Percentiles rank a stretch among this genome's conserved stretches.
phyloP scores from a whole-genome alignment of 768 basidiomycete species.

The Inosperma sp. region DNA sequence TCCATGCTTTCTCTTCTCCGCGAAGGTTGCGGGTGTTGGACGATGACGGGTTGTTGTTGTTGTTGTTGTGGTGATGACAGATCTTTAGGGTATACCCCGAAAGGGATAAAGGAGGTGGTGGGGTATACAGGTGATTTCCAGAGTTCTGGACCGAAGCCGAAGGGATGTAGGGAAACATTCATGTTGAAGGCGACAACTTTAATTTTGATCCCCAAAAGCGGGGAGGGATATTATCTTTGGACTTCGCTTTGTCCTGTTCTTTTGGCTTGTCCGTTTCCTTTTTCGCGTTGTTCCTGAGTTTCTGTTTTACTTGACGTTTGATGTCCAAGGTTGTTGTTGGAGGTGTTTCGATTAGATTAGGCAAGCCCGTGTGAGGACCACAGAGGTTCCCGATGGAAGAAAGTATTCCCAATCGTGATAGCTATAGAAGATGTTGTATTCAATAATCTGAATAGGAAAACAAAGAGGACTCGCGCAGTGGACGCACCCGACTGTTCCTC shows the following conservation, averaged over 20 bases:
- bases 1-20: no score
- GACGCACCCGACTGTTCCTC: no score
- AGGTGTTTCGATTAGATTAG: conserved; percentile 51
- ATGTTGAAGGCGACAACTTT: conserved; percentile 16
- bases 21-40: not conserved
- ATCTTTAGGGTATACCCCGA: conserved; percentile 5
- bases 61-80: not conserved
- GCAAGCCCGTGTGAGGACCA: conserved; percentile 78
- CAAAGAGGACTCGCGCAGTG: conserved; percentile 40
- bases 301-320: conserved; percentile 7
- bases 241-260: conserved; percentile 14
- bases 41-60: not conserved
- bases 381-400: conserved; percentile 85
- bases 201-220: conserved; percentile 20
- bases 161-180: conserved; percentile 20
- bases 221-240: no score
- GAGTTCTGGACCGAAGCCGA: conserved; percentile 17
- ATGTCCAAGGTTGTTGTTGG: conserved; percentile 10
- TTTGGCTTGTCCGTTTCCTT: conserved; percentile 19
- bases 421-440: conserved; percentile 33
- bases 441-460: not conserved
- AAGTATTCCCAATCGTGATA: conserved; percentile 97
- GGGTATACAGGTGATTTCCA: conserved; percentile 10
- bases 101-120: conserved; percentile 8
- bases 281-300: conserved; percentile 23